Base-by-base conservation (phyloP, 345 rosid genomes). In the Eucalyptus decipiens region DNA sequence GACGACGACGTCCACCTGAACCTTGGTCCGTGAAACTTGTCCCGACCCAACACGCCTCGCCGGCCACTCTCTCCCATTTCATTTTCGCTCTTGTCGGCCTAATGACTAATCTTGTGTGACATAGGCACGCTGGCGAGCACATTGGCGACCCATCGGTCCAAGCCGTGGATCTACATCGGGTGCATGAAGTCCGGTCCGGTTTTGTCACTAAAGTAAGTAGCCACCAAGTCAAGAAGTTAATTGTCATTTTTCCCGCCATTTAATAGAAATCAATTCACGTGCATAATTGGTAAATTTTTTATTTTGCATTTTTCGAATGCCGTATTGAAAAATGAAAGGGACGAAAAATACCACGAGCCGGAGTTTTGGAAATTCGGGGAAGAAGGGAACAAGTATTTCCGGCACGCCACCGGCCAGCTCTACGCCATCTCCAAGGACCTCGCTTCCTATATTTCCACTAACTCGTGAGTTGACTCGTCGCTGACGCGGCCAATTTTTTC, bases 141-240 rank as follows among this genome's bases (percentile, higher is more conserved):
- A 7, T 92, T 97, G 21, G 95, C 96, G 3, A 92, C 88, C 65
- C 65, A 97, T 91, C 93, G 96, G 81, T 90, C 94, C 67, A 97
- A 94, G 89, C 96, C 98, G 1, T 91, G 97, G 91, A 90, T 95
- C 32, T 97, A 97, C 89, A 97, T 97, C n/a, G 99, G 99, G 5
- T 97, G 99, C 94, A 97, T 97, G 99, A 97, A 97, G 89, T 97
- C 99, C 4, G 99, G 99, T 6, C 99, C 99, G 3, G 98, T 97
- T 88, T 95, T 97, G 37, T 93, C 95, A 54, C 94, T 93, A 49
- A 94, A 96, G 99, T 97, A 92, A 93, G 93, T 9, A 12, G 12
- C 3, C 0, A 50, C 4, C 48, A 3, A 76, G 1, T 18, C 15
- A 3, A 1, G 2, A 21, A 2, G 16, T 40, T 6, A 76, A 72